Percentiles rank a stretch among this genome's conserved stretches.
These are phyloP conservation scores for Populus hybrid DNA, from an alignment of 441 rosid species.

Conservation along the genomic window DNA sequence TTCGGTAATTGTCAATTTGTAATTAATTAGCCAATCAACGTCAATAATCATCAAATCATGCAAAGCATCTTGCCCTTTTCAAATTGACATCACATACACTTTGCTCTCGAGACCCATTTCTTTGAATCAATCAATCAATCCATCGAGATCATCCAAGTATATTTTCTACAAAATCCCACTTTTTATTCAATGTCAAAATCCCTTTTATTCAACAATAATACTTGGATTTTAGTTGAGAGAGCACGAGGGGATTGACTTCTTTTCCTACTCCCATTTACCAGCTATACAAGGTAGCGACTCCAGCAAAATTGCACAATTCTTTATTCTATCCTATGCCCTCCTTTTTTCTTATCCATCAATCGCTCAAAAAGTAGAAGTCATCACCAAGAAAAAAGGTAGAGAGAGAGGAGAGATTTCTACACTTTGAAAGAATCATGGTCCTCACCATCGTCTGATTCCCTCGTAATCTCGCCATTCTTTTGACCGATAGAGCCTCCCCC, in stretches of 20 bases:
- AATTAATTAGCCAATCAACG: neutral
- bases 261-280: neutral
- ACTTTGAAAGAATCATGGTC: conserved; percentile 28
- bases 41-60: neutral
- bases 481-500: conserved; percentile 34
- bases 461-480: conserved; percentile 35
- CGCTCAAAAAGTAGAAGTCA: neutral
- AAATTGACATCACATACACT: neutral
- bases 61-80: conserved; percentile 17
- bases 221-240: too few species aligned
- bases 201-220: too few species aligned
- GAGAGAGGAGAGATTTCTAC: conserved; percentile 13
- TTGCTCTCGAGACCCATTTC: neutral
- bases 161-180: neutral
- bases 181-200: neutral
- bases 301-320: conserved; percentile 10
- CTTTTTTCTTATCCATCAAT: conserved; percentile 15
- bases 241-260: neutral
- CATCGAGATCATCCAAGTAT: neutral
- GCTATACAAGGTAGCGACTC: conserved; percentile 25
- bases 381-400: neutral
- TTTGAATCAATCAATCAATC: too few species aligned
- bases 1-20: neutral
- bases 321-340: neutral
- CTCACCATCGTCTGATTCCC: conserved; percentile 40